These are phyloP conservation scores for Phalaenopsis aphrodite DNA, from an alignment of 106 monocot species.

Conservation along the genomic window DNA sequence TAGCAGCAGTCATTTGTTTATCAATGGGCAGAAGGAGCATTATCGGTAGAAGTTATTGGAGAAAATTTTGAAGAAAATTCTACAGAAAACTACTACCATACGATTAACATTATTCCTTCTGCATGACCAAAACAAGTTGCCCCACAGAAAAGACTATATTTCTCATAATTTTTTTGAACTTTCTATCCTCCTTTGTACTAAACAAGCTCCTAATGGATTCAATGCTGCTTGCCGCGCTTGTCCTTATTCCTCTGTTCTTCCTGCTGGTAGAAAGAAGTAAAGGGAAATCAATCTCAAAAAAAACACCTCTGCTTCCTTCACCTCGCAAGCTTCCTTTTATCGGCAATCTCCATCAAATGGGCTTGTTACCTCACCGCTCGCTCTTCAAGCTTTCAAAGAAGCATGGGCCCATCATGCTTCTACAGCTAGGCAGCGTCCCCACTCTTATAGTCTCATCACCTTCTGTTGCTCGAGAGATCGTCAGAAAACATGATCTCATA, in stretches of 20 bases:
- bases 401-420: slow-evolving; percentile 22
- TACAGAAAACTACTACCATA: no score
- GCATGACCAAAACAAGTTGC: no score
- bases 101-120: no score
- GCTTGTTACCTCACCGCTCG: slow-evolving; percentile 3
- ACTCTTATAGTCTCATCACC: slow-evolving; percentile 18
- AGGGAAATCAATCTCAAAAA: not conserved
- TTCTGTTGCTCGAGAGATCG: slow-evolving; percentile 2
- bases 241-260: not conserved
- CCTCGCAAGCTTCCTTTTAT: slow-evolving; percentile 13
- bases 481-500: slow-evolving; percentile 1
- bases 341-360: slow-evolving; percentile 18
- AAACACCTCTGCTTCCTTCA: not conserved
- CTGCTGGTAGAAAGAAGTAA: not conserved
- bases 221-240: not conserved
- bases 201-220: not conserved
- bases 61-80: no score
- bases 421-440: slow-evolving; percentile 6
- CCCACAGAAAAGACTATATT: no score
- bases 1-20: no score
- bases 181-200: no score
- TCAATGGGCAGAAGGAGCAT: no score
- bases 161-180: no score
- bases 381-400: not conserved
- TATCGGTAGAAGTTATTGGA: no score